These are phyloP conservation scores for Skeletonema marinoi DNA, from an alignment of 108 stramenopile genomes.

Conservation along the genomic window DNA sequence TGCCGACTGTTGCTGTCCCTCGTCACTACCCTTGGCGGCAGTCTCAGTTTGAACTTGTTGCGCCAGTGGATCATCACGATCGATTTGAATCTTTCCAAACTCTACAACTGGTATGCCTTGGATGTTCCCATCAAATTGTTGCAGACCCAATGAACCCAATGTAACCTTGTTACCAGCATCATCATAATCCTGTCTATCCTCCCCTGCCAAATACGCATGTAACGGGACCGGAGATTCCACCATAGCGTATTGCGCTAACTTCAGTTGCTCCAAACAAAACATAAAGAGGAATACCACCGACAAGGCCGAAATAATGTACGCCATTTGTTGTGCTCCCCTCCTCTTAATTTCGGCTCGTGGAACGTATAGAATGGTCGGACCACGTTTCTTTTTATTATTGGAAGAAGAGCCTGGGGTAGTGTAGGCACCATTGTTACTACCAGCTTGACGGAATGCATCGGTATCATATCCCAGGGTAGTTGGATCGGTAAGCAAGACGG, in stretches of 20 bases:
- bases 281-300: slow-evolving; percentile 16
- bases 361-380: slow-evolving; percentile 23
- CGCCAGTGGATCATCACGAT: slow-evolving; percentile 10
- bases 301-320: slow-evolving; percentile 16
- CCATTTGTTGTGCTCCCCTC: slow-evolving; percentile 16
- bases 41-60: not conserved
- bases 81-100: slow-evolving; percentile 8
- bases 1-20: not conserved
- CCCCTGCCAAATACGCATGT: slow-evolving; percentile 41
- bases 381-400: slow-evolving; percentile 6
- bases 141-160: not conserved
- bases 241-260: slow-evolving; percentile 40
- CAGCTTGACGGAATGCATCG: slow-evolving; percentile 2
- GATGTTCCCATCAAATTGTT: slow-evolving; percentile 1
- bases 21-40: not conserved
- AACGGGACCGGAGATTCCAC: slow-evolving; percentile 38
- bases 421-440: not conserved
- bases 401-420: not conserved
- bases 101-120: slow-evolving; percentile 4
- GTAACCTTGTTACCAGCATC: not conserved
- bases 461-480: slow-evolving; percentile 28
- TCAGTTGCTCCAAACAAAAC: slow-evolving; percentile 35
- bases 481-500: slow-evolving; percentile 41
- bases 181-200: not conserved
- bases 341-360: slow-evolving; percentile 13